Conservation (phyloP, 192 early-diverging fungal genomes). For the Lobulomyces angularis region DNA sequence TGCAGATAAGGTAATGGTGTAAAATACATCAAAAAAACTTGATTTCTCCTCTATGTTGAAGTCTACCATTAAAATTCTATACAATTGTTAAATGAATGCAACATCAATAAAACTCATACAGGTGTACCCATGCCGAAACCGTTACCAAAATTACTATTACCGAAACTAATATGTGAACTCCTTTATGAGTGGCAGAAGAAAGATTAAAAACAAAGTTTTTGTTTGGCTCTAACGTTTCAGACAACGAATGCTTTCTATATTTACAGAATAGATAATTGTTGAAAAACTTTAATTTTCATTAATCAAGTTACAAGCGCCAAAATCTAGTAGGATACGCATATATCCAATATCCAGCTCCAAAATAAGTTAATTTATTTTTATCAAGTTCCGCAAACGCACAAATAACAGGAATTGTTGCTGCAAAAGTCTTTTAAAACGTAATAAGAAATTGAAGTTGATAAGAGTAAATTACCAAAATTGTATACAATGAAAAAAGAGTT, state of each 20-base stretch:
- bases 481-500: too few relatives aligned
- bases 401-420: too few relatives aligned
- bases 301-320: too few relatives aligned
- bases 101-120: too few relatives aligned
- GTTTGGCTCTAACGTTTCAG: conserved; percentile 19
- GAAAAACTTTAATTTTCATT: too few relatives aligned
- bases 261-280: not conserved
- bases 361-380: conserved; percentile 50
- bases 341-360: conserved; percentile 11
- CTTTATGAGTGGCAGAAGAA: conserved; percentile 51
- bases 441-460: too few relatives aligned
- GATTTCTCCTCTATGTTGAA: conserved; percentile 15
- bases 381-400: not conserved
- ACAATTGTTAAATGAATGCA: too few relatives aligned
- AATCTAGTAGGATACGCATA: not conserved
- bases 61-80: too few relatives aligned
- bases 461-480: too few relatives aligned
- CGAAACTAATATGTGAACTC: conserved; percentile 35
- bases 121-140: conserved; percentile 58
- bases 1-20: conserved; percentile 17
- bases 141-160: conserved; percentile 59
- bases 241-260: too few relatives aligned
- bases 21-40: conserved; percentile 23
- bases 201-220: conserved; percentile 40
- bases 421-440: too few relatives aligned